Percentiles rank a stretch among this genome's conserved stretches.
phyloP scores from a whole-genome alignment of 139 green algal species.

The Volvox reticuliferus region DNA sequence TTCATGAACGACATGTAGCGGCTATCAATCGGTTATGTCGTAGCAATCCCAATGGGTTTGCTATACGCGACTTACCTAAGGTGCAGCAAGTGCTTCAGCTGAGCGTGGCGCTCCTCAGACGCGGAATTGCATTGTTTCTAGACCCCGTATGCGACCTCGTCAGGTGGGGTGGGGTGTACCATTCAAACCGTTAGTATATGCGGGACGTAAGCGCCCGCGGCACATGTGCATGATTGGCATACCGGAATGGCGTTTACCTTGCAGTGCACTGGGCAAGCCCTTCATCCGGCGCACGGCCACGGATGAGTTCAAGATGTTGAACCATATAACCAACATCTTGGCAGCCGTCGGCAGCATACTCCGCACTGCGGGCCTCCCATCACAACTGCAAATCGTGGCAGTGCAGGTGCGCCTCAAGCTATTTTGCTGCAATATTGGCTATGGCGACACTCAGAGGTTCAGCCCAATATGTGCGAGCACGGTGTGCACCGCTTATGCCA shows the following conservation, averaged over 20 bases:
- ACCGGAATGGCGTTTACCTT: not conserved
- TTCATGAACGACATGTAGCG: conserved; percentile 57
- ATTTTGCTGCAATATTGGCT: too few relatives aligned
- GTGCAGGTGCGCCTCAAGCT: conserved; percentile 9
- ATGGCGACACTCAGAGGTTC: too few relatives aligned
- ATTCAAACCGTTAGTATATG: not conserved
- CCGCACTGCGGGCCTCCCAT: not conserved
- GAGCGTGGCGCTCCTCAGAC: conserved; percentile 48
- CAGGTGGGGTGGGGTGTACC: conserved; percentile 30
- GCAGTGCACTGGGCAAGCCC: conserved; percentile 24
- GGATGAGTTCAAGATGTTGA: conserved; percentile 50
- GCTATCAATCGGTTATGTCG: conserved; percentile 48
- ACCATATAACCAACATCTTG: conserved; percentile 34
- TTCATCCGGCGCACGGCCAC: conserved; percentile 33
- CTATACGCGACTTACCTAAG: conserved; percentile 58
- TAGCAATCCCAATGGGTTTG: conserved; percentile 41
- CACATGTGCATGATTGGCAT: not conserved
- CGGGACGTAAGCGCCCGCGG: not conserved
- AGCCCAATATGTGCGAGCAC: too few relatives aligned
- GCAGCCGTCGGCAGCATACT: conserved; percentile 19
- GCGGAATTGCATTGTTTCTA: conserved; percentile 35
- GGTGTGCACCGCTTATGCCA: too few relatives aligned
- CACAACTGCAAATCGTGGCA: not conserved
- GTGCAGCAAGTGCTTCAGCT: conserved; percentile 61
- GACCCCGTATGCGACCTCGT: conserved; percentile 53